These are phyloP conservation scores for Aquilaria yunnanensis DNA, from an alignment of 345 rosid genomes.

Conservation along the genomic window DNA sequence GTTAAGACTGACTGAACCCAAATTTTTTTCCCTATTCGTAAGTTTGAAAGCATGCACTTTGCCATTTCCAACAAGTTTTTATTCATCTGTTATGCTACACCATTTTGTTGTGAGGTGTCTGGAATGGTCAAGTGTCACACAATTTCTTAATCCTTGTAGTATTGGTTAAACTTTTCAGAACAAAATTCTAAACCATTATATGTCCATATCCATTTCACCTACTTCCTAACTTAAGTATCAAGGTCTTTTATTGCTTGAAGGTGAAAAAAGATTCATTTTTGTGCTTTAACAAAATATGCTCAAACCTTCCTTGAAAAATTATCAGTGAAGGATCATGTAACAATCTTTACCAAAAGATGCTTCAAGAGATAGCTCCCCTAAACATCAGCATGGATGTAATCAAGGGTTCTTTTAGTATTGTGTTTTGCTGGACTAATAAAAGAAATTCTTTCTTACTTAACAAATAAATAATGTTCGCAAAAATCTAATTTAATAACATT, in stretches of 20 bases:
- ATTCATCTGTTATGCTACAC: background rate
- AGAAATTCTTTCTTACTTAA: too few species aligned
- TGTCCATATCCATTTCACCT: background rate
- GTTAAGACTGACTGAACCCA: background rate
- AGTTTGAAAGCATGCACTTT: background rate
- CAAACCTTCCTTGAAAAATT: background rate
- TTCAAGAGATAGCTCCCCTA: too few species aligned
- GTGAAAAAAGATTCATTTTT: background rate
- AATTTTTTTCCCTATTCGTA: background rate
- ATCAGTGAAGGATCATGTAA: too few species aligned
- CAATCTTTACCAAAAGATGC: too few species aligned
- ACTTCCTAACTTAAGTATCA: background rate
- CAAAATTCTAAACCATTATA: too few species aligned
- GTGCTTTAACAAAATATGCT: background rate
- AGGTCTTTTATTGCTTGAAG: background rate
- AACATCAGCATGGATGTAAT: background rate
- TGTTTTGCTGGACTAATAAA: background rate
- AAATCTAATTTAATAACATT: background rate
- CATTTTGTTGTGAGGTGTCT: background rate
- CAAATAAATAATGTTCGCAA: too few species aligned
- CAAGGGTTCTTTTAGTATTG: background rate
- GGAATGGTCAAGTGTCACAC: background rate
- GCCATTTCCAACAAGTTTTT: background rate
- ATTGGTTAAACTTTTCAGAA: too few species aligned
- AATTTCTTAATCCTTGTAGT: too few species aligned